Base-by-base conservation (phyloP, 257 asterid genomes). In the Echites panduratus region DNA sequence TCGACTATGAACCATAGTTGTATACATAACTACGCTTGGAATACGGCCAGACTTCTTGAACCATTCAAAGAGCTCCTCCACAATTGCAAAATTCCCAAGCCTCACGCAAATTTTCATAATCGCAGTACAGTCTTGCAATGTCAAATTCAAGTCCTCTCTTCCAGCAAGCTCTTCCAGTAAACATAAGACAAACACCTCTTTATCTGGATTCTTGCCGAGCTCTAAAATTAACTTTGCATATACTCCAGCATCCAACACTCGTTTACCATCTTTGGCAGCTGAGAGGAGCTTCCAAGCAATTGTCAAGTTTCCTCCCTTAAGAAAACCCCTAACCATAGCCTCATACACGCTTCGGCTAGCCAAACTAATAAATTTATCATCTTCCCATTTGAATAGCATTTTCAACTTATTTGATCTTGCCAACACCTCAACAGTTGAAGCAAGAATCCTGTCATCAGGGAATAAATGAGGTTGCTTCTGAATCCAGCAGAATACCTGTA, bases 371-470 rank as follows among this genome's bases (percentile, higher is more conserved):
- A 88, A 84, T 78, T 80, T 82, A 4, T 59, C 70, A 32, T 70
- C 79, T 7, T 82, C 87, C 78, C 85, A 63, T 44, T 85, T 80
- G 20, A 87, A 83, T 0, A 96, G 85, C 89, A 92, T 75, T 77
- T 87, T 90, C 81, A 92, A 54, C 80, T 87, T 89, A 47, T 84
- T 85, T 27, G 89, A 88, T 49, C 86, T 80, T 8, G 97, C 96
- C 77, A 92, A 72, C 7, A 92, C 92, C 82, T 87, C 90, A 58
- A 92, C 84, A 0, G 96, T 88, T n/a, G 98, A 87, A 75, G 94
- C 92, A 73, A 92, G 94, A 77, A 87, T 78, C 17, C 90, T 88
- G 74, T 92, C 96, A 67, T 90, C 98, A 0, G 96, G 98, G 84
- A 85, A 92, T 66, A 90, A 65, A 80, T 88, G 92, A 10, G 88